Percentiles rank a stretch among this genome's conserved stretches.
phyloP scores from a whole-genome alignment of 1,284 basidiomycete genomes.

The Sanghuangporus weigelae region DNA sequence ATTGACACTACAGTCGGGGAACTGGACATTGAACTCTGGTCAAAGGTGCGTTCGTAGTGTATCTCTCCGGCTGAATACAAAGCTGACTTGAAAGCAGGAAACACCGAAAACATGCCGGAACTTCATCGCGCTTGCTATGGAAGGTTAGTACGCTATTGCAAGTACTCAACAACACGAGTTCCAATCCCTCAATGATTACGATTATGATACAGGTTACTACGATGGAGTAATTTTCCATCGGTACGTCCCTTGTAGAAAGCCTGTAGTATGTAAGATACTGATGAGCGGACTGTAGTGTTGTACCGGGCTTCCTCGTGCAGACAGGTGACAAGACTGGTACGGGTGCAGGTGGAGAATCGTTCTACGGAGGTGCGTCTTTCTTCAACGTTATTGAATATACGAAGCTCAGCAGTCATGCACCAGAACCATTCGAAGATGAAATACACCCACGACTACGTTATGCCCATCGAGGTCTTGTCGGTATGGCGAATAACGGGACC shows the following conservation, averaged over 20 bases:
- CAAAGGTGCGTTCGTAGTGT: constrained; percentile 51
- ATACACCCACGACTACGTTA: constrained; percentile 88
- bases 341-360: constrained; percentile 86
- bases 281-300: constrained; percentile 42
- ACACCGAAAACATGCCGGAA: constrained; percentile 92
- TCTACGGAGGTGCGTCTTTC: constrained; percentile 71
- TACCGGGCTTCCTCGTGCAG: constrained; percentile 88
- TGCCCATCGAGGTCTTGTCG: constrained; percentile 83
- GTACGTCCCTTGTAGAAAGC: constrained; percentile 31
- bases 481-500: constrained; percentile 87
- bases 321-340: constrained; percentile 94
- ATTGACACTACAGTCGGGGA: constrained; percentile 89
- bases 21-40: constrained; percentile 93
- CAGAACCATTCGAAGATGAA: constrained; percentile 89
- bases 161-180: neutral
- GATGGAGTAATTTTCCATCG: constrained; percentile 93
- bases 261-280: neutral
- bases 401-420: neutral
- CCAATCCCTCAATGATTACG: neutral
- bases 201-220: constrained; percentile 72
- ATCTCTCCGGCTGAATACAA: constrained; percentile 1
- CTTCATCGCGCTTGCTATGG: constrained; percentile 85
- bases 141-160: constrained; percentile 54
- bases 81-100: constrained; percentile 50
- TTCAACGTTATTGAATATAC: neutral